Base-by-base conservation (phyloP, 2,329 filamentous ascomycete genomes). In the Aspergillus cejpii region DNA sequence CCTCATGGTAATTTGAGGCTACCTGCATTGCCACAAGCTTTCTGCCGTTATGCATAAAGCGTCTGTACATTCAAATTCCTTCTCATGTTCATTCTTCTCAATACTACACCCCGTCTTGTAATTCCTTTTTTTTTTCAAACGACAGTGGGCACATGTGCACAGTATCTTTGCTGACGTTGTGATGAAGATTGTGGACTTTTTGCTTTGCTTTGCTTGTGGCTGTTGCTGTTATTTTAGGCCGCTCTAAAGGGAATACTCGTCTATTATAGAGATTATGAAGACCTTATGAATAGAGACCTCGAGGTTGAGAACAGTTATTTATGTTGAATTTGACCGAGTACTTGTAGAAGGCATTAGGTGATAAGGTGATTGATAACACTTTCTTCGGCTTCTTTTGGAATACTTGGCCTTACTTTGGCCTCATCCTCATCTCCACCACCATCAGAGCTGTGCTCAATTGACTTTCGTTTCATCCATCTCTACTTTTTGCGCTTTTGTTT, bases 361-460 rank as follows among this genome's bases (percentile, higher is more conserved):
- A 42, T 27, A 39, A 21, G 23, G n/a, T n/a, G n/a, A n/a, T n/a
- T n/a, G n/a, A n/a, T n/a, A n/a, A n/a, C n/a, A n/a, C n/a, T n/a
- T n/a, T n/a, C n/a, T n/a, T n/a, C n/a, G n/a, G 41, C 31, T 19
- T 34, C 15, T 34, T 45, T 29, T 41, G 50, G 45, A 31, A 41
- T 55, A 56, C 48, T 56, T 56, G 54, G 54, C 54, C 54, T 6
- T 42, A 23, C 33, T 37, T 39, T 24, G 4, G 20, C 23, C 33
- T 20, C 20, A 37, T 26, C 15, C 33, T 20, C 44, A 23, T 23
- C 15, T n/a, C 20, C 41, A 23, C 8, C 37, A 19, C n/a, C 29
- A 33, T 31, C 31, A 34, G 31, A 34, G 31, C 31, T 34, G 31
- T 20, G 31, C 31, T 34, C 31, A 20, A 10, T 34, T 12, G 17